Evolutionary conservation across 495 filamentous ascomycete species (phyloP), one percentile per base, ranked within the genome.

Genomic region (Clohesyomyces aquaticus): DNA sequence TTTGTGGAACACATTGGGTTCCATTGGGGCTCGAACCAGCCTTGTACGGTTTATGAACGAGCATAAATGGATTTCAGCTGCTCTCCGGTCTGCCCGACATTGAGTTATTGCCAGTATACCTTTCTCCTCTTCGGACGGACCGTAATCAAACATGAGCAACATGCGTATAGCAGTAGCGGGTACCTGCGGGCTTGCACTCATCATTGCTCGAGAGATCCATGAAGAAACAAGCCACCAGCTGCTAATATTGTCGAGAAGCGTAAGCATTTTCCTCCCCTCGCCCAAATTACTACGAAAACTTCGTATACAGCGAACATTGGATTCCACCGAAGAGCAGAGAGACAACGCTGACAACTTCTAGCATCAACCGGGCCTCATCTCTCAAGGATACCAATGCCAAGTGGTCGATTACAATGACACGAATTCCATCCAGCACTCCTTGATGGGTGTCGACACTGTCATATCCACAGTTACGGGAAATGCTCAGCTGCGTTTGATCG

Each of bases 81-180:
- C 63, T 41, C 16, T 25, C 27, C 38, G 1, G n/a, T 26, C 56
- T 28, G 14, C 21, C 10, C 8, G 38, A 27, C 28, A 26, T 45
- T 27, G 29, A 32, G 18, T 38, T 23, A 28, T 63, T 45, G 50
- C 4, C 16, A 25, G 11, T 38, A 19, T 27, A 18, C 23, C 27
- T 28, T 38, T 47, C 53, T 28, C 26, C 0, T 23, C 16, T 18
- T 22, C 49, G 11, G 46, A 38, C 0, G 18, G 18, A 42, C 27
- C 21, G 19, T 50, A 12, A 12, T 41, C 57, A 8, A 63, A 18
- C 9, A 70, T 66, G 67, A 61, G 57, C 28, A 66, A 32, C 16
- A 89, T 90, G 83, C 82, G 85, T 75, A 83, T 91, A 71, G 88
- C 86, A 57, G 84, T 91, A 62, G 88, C 87, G 53, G 88, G 88